Evolutionary conservation across 768 basidiomycete species (phyloP).

Genomic region (Dentipellis sp.): DNA sequence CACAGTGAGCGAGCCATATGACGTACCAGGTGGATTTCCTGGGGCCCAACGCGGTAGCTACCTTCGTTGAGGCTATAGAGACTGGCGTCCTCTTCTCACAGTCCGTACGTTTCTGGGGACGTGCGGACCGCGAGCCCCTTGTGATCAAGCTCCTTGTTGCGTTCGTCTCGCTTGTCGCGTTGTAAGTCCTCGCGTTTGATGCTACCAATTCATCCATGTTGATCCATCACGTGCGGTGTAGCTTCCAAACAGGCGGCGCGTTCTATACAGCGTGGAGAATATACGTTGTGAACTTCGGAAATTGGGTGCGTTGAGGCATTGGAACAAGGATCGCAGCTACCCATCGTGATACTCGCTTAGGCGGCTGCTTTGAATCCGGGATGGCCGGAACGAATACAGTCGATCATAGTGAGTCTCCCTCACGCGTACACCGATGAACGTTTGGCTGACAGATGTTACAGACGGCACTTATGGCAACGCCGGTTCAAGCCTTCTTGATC

Average conservation of each 20-base stretch:
- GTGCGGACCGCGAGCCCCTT: conserved; percentile 10
- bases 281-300: conserved; percentile 16
- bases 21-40: conserved; percentile 10
- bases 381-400: not conserved
- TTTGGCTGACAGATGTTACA: not conserved
- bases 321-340: too few relatives aligned
- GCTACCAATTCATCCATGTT: too few relatives aligned
- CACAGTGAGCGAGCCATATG: too few relatives aligned
- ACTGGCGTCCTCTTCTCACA: conserved; percentile 18
- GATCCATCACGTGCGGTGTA: not conserved
- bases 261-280: conserved; percentile 16
- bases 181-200: conserved; percentile 10
- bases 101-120: conserved; percentile 16
- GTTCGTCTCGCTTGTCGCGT: conserved; percentile 15
- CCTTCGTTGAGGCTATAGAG: conserved; percentile 16
- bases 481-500: not conserved
- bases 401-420: not conserved
- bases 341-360: not conserved
- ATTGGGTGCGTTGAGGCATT: conserved; percentile 14
- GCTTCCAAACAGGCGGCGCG: conserved; percentile 15
- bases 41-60: conserved; percentile 13
- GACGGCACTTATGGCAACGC: conserved; percentile 1
- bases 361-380: not conserved
- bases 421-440: not conserved
- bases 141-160: conserved; percentile 15